Conservation (phyloP, 139 green algal genomes). For the Pleodorina starrii region DNA sequence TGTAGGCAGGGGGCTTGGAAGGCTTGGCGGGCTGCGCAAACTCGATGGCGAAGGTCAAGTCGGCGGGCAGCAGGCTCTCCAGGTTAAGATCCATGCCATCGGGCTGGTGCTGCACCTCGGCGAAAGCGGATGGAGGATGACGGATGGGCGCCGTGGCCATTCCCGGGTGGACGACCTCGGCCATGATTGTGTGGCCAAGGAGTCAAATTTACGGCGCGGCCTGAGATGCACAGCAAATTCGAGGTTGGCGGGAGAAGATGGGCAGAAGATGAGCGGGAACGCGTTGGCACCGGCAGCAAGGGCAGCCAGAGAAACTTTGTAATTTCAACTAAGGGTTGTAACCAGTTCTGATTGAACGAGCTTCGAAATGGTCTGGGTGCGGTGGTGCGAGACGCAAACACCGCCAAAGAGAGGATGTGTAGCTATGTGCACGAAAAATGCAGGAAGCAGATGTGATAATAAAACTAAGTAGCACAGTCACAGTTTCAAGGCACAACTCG, state of each 20-base stretch:
- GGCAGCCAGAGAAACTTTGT: too few relatives aligned
- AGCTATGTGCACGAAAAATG: too few relatives aligned
- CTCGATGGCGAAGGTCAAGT: conserved; percentile 46
- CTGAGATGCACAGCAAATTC: not conserved
- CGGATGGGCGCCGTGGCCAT: not conserved
- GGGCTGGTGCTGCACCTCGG: conserved; percentile 28
- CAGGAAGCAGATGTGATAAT: too few relatives aligned
- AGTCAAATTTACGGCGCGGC: not conserved
- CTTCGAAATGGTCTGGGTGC: too few relatives aligned
- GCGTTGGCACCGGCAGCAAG: too few relatives aligned
- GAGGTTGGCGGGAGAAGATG: not conserved
- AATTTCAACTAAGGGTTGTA: too few relatives aligned
- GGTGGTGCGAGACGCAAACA: too few relatives aligned
- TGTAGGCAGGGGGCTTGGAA: conserved; percentile 38
- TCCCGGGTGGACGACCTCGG: conserved; percentile 10
- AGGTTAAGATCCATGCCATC: not conserved
- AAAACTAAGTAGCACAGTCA: too few relatives aligned
- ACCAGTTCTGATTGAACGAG: too few relatives aligned
- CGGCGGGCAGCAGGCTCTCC: conserved; percentile 39
- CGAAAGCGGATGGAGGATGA: conserved; percentile 34
- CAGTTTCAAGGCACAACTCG: too few relatives aligned
- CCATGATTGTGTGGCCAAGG: conserved; percentile 2
- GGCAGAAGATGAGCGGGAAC: not conserved
- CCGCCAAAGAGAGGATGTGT: too few relatives aligned
- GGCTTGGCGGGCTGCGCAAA: conserved; percentile 11